These are phyloP conservation scores for Allomyces arbusculus DNA, from an alignment of 192 early-diverging fungal genomes.

Conservation along the genomic window DNA sequence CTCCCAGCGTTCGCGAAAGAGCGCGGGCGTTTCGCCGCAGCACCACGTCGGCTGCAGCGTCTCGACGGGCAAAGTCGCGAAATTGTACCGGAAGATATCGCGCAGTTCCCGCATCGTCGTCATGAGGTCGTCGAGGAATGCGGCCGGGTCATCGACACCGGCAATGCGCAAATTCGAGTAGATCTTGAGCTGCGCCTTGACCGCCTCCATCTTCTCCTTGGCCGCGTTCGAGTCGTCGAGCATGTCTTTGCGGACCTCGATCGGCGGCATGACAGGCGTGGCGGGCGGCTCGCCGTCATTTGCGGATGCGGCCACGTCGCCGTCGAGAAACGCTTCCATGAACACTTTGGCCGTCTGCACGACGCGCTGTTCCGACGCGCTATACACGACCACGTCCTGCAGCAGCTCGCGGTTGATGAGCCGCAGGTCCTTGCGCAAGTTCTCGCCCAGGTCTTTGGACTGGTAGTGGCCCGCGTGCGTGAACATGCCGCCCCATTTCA, in stretches of 20 bases:
- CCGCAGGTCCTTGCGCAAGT: conserved; percentile 71
- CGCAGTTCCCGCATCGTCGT: conserved; percentile 42
- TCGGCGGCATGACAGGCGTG: not conserved
- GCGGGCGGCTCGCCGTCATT: not conserved
- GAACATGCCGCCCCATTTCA: conserved; percentile 21
- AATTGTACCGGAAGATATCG: conserved; percentile 59
- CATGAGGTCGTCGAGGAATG: conserved; percentile 29
- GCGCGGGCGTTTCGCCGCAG: conserved; percentile 59
- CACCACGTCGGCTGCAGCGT: conserved; percentile 66
- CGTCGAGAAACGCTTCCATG: conserved; percentile 18
- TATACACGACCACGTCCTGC: conserved; percentile 68
- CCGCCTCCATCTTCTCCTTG: conserved; percentile 78
- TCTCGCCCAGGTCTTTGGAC: conserved; percentile 74
- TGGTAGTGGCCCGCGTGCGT: conserved; percentile 85
- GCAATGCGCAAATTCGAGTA: conserved; percentile 26
- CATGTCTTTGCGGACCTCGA: conserved; percentile 69
- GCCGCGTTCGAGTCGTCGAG: conserved; percentile 86
- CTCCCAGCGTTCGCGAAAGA: conserved; percentile 90
- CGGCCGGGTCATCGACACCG: not conserved
- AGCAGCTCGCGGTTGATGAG: conserved; percentile 74
- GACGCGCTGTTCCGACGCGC: conserved; percentile 72
- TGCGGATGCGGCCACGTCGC: conserved; percentile 9
- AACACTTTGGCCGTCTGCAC: conserved; percentile 56
- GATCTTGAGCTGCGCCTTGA: conserved; percentile 53
- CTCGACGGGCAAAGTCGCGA: conserved; percentile 30